These are phyloP conservation scores for Brasenia schreberi DNA, from an alignment of 164 flowering plant genomes.

Conservation along the genomic window DNA sequence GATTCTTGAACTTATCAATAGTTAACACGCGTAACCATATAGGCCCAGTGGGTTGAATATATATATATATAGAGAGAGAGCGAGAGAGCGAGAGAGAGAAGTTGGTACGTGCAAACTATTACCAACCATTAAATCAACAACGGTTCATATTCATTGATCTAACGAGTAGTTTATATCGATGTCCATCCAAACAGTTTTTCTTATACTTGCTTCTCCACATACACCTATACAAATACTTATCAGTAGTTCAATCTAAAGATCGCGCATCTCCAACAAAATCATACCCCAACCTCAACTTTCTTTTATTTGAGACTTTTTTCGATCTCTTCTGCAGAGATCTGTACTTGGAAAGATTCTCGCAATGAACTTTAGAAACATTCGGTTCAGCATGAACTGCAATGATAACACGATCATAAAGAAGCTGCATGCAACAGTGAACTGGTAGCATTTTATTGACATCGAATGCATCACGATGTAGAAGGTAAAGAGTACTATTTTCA, in stretches of 20 bases:
- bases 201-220: neutral
- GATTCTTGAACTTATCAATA: neutral
- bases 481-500: neutral
- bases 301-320: too few species aligned
- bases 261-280: neutral
- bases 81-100: too few species aligned
- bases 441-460: neutral
- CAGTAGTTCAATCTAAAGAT: neutral
- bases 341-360: neutral
- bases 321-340: neutral
- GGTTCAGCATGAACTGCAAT: neutral
- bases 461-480: neutral
- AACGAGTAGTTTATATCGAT: too few species aligned
- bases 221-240: neutral
- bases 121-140: too few species aligned
- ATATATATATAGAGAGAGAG: too few species aligned
- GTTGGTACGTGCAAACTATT: too few species aligned
- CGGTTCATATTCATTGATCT: too few species aligned
- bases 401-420: neutral
- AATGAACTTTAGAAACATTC: neutral
- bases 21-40: neutral
- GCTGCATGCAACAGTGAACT: neutral
- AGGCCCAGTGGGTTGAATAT: neutral
- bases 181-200: neutral
- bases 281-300: neutral